phyloP scores from a whole-genome alignment of 1,284 basidiomycete species.

The Amylostereum chailletii region DNA sequence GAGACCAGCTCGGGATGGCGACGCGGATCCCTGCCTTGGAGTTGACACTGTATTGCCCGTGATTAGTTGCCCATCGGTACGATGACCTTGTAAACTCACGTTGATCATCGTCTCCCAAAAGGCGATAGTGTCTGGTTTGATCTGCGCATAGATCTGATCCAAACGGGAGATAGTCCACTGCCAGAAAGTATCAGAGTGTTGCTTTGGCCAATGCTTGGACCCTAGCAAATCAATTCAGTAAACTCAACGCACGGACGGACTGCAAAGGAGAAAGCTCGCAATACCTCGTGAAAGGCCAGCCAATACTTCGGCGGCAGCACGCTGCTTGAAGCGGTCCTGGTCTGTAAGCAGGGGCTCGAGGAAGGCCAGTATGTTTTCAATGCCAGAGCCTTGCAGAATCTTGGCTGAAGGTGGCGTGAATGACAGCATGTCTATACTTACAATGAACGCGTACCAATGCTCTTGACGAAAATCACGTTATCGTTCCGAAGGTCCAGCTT shows the following conservation, averaged over 20 bases:
- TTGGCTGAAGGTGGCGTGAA: conserved; percentile 38
- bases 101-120: conserved; percentile 67
- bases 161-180: conserved; percentile 72
- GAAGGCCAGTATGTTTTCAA: conserved; percentile 44
- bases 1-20: conserved; percentile 72
- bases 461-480: conserved; percentile 62
- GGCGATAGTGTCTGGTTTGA: conserved; percentile 76
- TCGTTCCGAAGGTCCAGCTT: conserved; percentile 54
- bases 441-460: conserved; percentile 39
- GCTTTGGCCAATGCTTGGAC: conserved; percentile 83
- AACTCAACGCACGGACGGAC: conserved; percentile 2
- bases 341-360: conserved; percentile 59
- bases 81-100: conserved; percentile 26
- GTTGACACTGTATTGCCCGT: conserved; percentile 40
- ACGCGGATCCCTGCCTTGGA: conserved; percentile 79
- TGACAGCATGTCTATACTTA: conserved; percentile 5
- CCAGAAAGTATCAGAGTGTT: conserved; percentile 62
- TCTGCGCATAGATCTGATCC: conserved; percentile 64
- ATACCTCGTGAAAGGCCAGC: conserved; percentile 65
- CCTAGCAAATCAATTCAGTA: conserved; percentile 34
- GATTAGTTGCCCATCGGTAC: not conserved
- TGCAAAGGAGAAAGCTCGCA: conserved; percentile 1
- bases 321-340: conserved; percentile 84
- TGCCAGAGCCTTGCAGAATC: conserved; percentile 47
- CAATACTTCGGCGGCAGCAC: conserved; percentile 84